Conservation (phyloP, 2,329 filamentous ascomycete species). For the Ceratocystis huliohia region DNA sequence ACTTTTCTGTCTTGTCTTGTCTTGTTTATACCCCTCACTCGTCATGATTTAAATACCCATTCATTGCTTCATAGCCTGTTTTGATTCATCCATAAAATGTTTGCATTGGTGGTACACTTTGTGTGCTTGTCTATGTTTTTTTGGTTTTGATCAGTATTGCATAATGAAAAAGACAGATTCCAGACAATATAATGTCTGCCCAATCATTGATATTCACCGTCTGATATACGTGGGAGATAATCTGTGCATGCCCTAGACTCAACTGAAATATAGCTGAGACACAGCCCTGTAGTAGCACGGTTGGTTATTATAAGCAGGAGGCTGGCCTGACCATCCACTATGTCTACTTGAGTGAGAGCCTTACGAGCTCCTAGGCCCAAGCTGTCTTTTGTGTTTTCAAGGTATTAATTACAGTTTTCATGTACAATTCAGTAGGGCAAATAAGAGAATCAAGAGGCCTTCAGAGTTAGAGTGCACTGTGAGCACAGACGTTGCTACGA, state of each 20-base stretch:
- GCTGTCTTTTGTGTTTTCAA: too few relatives aligned
- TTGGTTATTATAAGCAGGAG: background rate
- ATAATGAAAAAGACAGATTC: background rate
- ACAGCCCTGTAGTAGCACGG: background rate
- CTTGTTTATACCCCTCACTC: background rate
- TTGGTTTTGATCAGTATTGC: background rate
- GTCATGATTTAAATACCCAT: slow-evolving; percentile 2
- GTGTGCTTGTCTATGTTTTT: background rate
- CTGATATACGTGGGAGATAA: background rate
- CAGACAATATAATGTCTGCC: slow-evolving; percentile 4
- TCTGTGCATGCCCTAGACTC: slow-evolving; percentile 1
- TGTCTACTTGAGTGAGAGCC: too few relatives aligned
- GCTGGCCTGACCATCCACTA: too few relatives aligned
- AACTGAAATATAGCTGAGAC: slow-evolving; percentile 4
- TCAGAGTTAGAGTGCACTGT: background rate
- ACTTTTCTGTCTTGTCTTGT: background rate
- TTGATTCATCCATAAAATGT: background rate
- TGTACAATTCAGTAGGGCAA: too few relatives aligned
- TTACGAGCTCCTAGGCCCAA: too few relatives aligned
- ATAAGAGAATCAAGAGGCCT: background rate
- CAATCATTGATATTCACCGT: slow-evolving; percentile 6
- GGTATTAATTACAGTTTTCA: too few relatives aligned
- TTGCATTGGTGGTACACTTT: background rate
- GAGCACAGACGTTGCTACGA: background rate
- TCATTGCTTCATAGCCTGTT: background rate